Percentiles rank a stretch among this genome's conserved stretches.
Evolutionary conservation across 2,329 filamentous ascomycete genomes (phyloP).

Genomic region (Plenodomus tracheiphilus): DNA sequence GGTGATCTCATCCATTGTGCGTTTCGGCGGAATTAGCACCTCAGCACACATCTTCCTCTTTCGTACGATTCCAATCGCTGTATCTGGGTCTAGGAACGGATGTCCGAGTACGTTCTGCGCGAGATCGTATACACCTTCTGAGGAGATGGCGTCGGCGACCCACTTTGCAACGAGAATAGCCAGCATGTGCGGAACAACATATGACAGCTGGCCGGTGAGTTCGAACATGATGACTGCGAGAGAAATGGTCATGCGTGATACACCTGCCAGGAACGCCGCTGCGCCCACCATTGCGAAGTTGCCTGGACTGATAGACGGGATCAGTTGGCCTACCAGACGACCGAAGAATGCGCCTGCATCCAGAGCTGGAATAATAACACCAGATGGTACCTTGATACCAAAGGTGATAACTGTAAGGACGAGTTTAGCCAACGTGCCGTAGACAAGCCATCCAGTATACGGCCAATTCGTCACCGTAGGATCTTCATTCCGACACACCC

Average conservation of each 20-base stretch:
- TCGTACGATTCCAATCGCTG: conserved; percentile 50
- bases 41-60: conserved; percentile 46
- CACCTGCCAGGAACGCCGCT: conserved; percentile 61
- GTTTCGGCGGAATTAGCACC: conserved; percentile 55
- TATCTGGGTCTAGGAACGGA: conserved; percentile 60
- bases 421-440: conserved; percentile 59
- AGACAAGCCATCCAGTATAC: conserved; percentile 57
- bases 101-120: conserved; percentile 63
- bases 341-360: conserved; percentile 63
- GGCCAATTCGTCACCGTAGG: conserved; percentile 24
- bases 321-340: conserved; percentile 54
- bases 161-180: conserved; percentile 64
- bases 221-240: conserved; percentile 65
- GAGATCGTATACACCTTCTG: conserved; percentile 61
- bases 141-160: conserved; percentile 58
- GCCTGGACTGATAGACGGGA: conserved; percentile 54
- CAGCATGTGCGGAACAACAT: conserved; percentile 62
- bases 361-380: conserved; percentile 63
- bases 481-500: conserved; percentile 58
- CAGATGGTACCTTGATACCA: conserved; percentile 63
- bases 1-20: conserved; percentile 62
- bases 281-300: conserved; percentile 66
- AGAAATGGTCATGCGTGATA: conserved; percentile 62
- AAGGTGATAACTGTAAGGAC: conserved; percentile 62
- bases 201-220: conserved; percentile 62